Percentiles rank a stretch among this genome's conserved stretches.
Evolutionary conservation across 1,284 basidiomycete genomes (phyloP).

Genomic region (Exsudoporus floridanus): DNA sequence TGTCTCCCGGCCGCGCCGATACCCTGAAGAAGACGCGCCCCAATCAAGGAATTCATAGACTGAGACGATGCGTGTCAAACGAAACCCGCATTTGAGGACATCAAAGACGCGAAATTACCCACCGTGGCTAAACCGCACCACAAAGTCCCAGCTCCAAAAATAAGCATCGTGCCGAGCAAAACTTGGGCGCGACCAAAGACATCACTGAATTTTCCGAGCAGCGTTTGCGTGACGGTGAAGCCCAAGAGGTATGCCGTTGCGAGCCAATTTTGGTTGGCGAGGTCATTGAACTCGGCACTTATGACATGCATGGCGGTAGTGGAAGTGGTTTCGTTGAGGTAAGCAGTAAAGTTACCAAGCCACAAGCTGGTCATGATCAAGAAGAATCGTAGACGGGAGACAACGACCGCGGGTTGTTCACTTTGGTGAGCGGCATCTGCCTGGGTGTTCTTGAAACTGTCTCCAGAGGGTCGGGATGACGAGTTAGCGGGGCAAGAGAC

Average conservation of each 20-base stretch:
- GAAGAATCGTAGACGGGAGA: constrained; percentile 32
- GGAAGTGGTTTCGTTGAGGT: constrained; percentile 37
- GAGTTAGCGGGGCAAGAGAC: constrained; percentile 5
- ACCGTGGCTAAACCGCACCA: constrained; percentile 37
- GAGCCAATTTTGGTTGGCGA: constrained; percentile 36
- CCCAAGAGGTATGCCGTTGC: constrained; percentile 36
- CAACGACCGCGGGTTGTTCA: constrained; percentile 28
- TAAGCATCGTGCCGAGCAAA: constrained; percentile 37
- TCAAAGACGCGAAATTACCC: constrained; percentile 9
- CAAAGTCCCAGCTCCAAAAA: constrained; percentile 34
- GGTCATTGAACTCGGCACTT: constrained; percentile 29
- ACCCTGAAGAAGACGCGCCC: constrained; percentile 35
- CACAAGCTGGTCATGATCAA: constrained; percentile 36
- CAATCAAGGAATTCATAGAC: constrained; percentile 37
- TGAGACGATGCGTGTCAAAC: constrained; percentile 16
- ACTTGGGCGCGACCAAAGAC: constrained; percentile 37
- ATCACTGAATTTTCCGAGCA: constrained; percentile 36
- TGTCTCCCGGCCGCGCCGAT: constrained; percentile 38
- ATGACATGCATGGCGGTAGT: constrained; percentile 40
- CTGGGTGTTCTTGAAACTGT: not conserved
- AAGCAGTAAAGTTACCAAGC: constrained; percentile 38
- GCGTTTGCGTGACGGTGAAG: constrained; percentile 37
- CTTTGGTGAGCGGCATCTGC: not conserved
- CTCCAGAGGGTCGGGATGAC: not conserved
- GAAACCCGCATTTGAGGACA: not conserved